Percentiles rank a stretch among this genome's conserved stretches.
These are phyloP conservation scores for Jamesozyma spencerorum DNA, from an alignment of 805 yeast genomes.

Conservation along the genomic window DNA sequence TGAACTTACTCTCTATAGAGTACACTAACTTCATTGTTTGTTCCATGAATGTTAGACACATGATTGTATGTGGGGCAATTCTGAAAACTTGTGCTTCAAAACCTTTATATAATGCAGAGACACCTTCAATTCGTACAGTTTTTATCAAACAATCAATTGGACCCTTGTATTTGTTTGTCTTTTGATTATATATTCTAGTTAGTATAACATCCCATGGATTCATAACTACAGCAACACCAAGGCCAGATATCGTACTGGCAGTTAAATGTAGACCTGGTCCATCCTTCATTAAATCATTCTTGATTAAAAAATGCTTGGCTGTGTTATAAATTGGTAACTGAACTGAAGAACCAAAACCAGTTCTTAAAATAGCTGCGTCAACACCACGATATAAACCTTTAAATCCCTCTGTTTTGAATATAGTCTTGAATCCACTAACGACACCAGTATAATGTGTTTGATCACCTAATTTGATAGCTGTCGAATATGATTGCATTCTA, in stretches of 20 bases:
- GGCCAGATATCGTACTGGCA: conserved; percentile 71
- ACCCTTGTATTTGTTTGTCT: conserved; percentile 75
- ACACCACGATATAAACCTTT: conserved; percentile 81
- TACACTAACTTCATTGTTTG: conserved; percentile 57
- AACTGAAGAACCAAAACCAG: conserved; percentile 92
- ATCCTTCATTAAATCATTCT: conserved; percentile 44
- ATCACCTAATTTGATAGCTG: conserved; percentile 63
- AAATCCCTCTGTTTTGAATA: conserved; percentile 67
- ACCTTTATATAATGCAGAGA: conserved; percentile 83
- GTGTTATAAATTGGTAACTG: conserved; percentile 86
- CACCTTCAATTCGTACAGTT: conserved; percentile 78
- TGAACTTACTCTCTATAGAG: conserved; percentile 27
- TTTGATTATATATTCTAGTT: conserved; percentile 92
- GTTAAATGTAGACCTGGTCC: conserved; percentile 64
- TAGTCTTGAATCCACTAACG: conserved; percentile 55
- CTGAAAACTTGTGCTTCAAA: conserved; percentile 87
- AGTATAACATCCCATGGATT: conserved; percentile 95
- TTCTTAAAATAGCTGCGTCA: conserved; percentile 87
- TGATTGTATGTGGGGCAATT: conserved; percentile 89
- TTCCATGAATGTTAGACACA: conserved; percentile 90
- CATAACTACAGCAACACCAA: conserved; percentile 92
- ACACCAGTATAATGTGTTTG: conserved; percentile 79
- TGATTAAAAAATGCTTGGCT: conserved; percentile 54
- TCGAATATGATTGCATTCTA: conserved; percentile 90
- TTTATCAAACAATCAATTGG: conserved; percentile 84